Evolutionary conservation across 768 basidiomycete genomes (phyloP), one percentile per base, ranked within the genome.

Genomic region (Hemileccinum impolitum): DNA sequence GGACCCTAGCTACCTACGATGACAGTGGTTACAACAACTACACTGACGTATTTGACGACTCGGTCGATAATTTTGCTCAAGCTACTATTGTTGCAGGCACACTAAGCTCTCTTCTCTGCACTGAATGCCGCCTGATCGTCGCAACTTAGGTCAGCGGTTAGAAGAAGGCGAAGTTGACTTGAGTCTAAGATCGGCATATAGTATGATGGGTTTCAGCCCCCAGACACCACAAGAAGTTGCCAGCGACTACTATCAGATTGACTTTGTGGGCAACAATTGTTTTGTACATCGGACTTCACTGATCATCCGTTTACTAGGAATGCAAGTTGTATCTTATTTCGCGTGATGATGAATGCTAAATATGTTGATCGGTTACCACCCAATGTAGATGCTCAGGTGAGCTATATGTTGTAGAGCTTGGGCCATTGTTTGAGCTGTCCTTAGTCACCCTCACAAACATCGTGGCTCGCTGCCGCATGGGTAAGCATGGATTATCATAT

Each of bases 391-490:
- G 65, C 67, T 10, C 65, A 67, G 63, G 67, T 63, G 47, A n/a
- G 60, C 4, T 18, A 13, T 21, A 8, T 3, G 6, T 5, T 39
- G 5, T 31, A 11, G 28, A 14, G 3, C 2, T 38, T 23, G 32
- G 9, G 28, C 28, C 11, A 19, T 13, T 4, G 11, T 40, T 13
- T 49, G 50, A 74, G 49, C 72, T 71, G 48, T 73, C 74, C 57
- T 73, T 34, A 85, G 57, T 72, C 79, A 3, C 84, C 84, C 2
- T 81, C 82, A 30, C 75, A 83, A 59, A 79, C 77, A 0, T 85
- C 83, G 0, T 78, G 77, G 71, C 67, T 85, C 19, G 81, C 81
- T 15, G 75, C 80, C 5, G 73, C 82, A 18, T 81, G 81, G 82
- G 84, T 82, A 64, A 43, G 69, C 39, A 18, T 4, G 12, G 21